Conservation (phyloP, 2,329 filamentous ascomycete species). For the Falciphora oryzae region DNA sequence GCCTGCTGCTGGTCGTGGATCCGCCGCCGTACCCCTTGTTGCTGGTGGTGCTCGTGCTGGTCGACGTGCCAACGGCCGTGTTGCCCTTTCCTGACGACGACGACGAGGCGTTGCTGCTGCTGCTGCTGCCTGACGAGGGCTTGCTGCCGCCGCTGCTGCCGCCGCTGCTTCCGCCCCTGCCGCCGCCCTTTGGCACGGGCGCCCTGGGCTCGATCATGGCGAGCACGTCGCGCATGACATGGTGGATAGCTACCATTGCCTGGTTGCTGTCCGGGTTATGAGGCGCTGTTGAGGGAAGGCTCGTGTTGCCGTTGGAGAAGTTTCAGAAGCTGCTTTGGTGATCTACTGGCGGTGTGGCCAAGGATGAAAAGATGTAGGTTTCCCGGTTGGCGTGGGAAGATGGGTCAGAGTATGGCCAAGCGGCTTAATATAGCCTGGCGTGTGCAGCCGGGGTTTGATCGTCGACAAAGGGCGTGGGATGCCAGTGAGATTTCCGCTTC, state of each 20-base stretch:
- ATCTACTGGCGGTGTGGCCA: no score
- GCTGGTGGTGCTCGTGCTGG: background rate
- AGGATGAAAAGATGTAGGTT: no score
- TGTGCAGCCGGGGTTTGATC: no score
- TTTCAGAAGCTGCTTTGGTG: no score
- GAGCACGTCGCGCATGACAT: background rate
- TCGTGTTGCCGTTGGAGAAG: no score
- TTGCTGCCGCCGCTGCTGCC: background rate
- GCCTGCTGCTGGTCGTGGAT: background rate
- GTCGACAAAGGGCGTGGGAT: no score
- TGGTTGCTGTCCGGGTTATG: background rate
- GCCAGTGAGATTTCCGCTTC: no score
- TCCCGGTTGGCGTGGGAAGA: no score
- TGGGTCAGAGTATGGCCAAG: no score
- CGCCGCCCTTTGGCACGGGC: constrained; percentile 8
- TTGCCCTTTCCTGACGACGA: background rate
- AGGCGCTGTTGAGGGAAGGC: no score
- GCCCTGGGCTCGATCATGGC: constrained; percentile 4
- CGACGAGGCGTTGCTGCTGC: background rate
- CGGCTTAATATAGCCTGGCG: no score
- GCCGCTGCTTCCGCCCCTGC: constrained; percentile 1
- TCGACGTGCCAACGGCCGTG: background rate
- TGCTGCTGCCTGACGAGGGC: background rate
- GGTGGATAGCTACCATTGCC: constrained; percentile 4
- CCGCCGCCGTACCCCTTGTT: background rate